These are phyloP conservation scores for Tulasnella sp. DNA, from an alignment of 768 basidiomycete species.

Conservation along the genomic window DNA sequence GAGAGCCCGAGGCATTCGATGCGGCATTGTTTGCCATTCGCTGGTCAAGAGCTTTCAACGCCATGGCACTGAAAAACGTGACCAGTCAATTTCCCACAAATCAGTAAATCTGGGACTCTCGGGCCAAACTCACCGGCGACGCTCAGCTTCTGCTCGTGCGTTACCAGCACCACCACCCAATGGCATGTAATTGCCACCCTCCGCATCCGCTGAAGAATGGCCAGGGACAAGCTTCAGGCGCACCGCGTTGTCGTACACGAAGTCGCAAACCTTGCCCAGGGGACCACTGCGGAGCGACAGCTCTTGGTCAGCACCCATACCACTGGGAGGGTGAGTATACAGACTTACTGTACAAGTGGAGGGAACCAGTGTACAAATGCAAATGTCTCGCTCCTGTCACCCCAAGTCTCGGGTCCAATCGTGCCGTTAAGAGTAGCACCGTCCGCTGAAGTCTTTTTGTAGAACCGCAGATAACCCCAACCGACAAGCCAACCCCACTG, in stretches of 20 bases:
- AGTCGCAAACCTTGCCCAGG: slow-evolving; percentile 61
- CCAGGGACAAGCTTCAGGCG: slow-evolving; percentile 73
- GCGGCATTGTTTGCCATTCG: slow-evolving; percentile 46
- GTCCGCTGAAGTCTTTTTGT: slow-evolving; percentile 82
- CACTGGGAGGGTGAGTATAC: too few relatives aligned
- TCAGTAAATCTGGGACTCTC: not conserved
- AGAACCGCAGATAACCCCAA: slow-evolving; percentile 95
- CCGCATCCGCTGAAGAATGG: slow-evolving; percentile 55
- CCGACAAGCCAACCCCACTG: slow-evolving; percentile 99
- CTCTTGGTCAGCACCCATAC: not conserved
- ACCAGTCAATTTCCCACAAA: not conserved
- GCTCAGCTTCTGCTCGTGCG: slow-evolving; percentile 92
- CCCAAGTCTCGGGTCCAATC: slow-evolving; percentile 60
- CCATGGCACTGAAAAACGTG: slow-evolving; percentile 66
- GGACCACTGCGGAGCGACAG: slow-evolving; percentile 53
- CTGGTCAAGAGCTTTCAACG: slow-evolving; percentile 94
- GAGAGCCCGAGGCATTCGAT: not conserved
- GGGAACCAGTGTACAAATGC: slow-evolving; percentile 96
- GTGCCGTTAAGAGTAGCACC: slow-evolving; percentile 41
- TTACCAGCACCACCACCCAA: slow-evolving; percentile 44
- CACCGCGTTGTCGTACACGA: slow-evolving; percentile 55
- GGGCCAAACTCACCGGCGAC: slow-evolving; percentile 62
- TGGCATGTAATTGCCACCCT: slow-evolving; percentile 65
- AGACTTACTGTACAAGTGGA: slow-evolving; percentile 81
- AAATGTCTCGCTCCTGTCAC: slow-evolving; percentile 95